phyloP scores from a whole-genome alignment of 1,284 basidiomycete genomes.

The Phlebopus sp. region DNA sequence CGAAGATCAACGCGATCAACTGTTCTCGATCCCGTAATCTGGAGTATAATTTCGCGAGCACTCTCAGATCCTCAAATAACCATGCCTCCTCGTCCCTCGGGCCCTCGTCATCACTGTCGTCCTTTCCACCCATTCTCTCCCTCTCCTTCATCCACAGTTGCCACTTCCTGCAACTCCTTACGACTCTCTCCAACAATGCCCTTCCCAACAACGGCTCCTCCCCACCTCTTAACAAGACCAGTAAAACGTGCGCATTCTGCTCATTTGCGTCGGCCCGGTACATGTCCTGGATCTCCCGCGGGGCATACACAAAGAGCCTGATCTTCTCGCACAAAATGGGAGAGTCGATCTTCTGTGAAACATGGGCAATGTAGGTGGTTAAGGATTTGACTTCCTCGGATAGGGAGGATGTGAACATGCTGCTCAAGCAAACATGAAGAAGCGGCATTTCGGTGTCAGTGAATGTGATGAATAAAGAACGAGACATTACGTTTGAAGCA shows the following conservation, averaged over 20 bases:
- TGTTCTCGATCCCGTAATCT: slow-evolving; percentile 89
- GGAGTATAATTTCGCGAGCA: slow-evolving; percentile 77
- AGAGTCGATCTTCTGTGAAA: slow-evolving; percentile 88
- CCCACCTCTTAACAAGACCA: slow-evolving; percentile 78
- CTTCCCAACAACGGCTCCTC: slow-evolving; percentile 75
- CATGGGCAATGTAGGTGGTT: slow-evolving; percentile 82
- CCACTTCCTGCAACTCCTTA: slow-evolving; percentile 76
- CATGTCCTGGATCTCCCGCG: slow-evolving; percentile 82
- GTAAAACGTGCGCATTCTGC: slow-evolving; percentile 64
- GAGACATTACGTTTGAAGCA: slow-evolving; percentile 73
- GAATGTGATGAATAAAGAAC: not conserved
- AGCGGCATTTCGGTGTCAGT: not conserved
- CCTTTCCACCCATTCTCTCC: slow-evolving; percentile 46
- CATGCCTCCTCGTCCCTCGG: slow-evolving; percentile 92
- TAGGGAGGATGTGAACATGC: slow-evolving; percentile 93
- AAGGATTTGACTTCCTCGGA: slow-evolving; percentile 86
- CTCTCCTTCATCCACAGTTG: slow-evolving; percentile 64
- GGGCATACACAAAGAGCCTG: slow-evolving; percentile 81
- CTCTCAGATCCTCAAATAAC: slow-evolving; percentile 87
- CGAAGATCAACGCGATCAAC: slow-evolving; percentile 91
- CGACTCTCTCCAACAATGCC: slow-evolving; percentile 76
- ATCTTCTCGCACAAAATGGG: slow-evolving; percentile 87
- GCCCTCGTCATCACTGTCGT: slow-evolving; percentile 92
- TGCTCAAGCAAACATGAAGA: slow-evolving; percentile 31
- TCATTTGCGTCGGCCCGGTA: slow-evolving; percentile 77